Base-by-base conservation (phyloP, 75 land plant genomes). In the Ceratopteris richardii region DNA sequence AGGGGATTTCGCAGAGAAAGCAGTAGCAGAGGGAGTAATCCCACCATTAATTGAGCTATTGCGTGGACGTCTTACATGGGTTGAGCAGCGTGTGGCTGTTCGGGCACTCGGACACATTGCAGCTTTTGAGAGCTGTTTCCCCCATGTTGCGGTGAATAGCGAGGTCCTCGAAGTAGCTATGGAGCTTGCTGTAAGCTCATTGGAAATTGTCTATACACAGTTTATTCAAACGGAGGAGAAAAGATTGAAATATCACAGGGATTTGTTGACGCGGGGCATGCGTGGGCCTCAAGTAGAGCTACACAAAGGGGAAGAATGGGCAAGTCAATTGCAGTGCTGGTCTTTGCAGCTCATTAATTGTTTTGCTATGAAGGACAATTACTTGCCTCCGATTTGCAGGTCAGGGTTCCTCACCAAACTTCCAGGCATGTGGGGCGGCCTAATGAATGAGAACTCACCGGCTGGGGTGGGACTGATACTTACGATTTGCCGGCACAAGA, bases 281-380 rank as follows among this genome's bases (percentile, higher is more conserved):
- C 79, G 88, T 2, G 88, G 82, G 1, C 28, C 19, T 20, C 84
- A 80, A 57, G 58, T 67, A 53, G 88, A 80, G 82, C 56, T 67
- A 44, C 28, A 69, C 48, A 83, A 78, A 54, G 91, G 84, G 5
- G 88, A 87, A 61, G 87, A 83, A 60, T 87, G 91, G 91, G 82
- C 88, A 5, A 78, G 88, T 61, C 91, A 87, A 56, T 68, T 87
- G 25, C 91, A 75, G 33, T 80, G 88, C 54, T 87, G 91, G 91
- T 73, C 82, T 20, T 51, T 87, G 11, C 67, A 87, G 33, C 73
- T 84, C 3, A 56, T 87, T 12, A 77, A 81, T 42, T 83, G 87
- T 48, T 84, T 87, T 67, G 88, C 88, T 22, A 58, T 31, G 52
- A 80, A 75, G 66, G 70, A 61, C 19, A 66, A 66, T 48, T 57